A percentile compares a stretch with the other conserved stretches of the same genome.
phyloP scores from a whole-genome alignment of 2,329 filamentous ascomycete genomes.

The Fusarium nisikadoi region DNA sequence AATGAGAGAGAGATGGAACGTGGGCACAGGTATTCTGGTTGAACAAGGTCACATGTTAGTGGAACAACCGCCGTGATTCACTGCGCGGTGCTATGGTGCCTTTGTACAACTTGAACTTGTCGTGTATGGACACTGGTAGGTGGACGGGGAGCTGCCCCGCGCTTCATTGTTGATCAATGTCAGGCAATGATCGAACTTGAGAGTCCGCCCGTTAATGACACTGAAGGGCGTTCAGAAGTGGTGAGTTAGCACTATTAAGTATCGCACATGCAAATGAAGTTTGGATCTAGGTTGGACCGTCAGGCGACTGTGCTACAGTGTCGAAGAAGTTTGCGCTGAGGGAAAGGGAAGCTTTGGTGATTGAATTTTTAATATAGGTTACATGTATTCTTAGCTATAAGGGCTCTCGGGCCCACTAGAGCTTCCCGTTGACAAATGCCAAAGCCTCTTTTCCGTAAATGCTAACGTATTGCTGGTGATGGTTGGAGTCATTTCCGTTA shows the following conservation, averaged over 20 bases:
- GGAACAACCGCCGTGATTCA: not conserved
- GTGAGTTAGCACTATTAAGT: too few species aligned
- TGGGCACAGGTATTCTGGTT: not conserved
- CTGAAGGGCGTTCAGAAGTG: too few species aligned
- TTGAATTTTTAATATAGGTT: accelerated
- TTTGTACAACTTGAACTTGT: not conserved
- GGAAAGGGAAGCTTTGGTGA: accelerated
- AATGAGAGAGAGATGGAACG: too few species aligned
- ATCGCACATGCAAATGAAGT: too few species aligned
- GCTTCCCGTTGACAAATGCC: slow-evolving; percentile 64
- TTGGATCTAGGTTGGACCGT: too few species aligned
- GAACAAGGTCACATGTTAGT: too few species aligned
- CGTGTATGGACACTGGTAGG: not conserved
- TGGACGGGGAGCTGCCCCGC: not conserved
- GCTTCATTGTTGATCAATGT: too few species aligned
- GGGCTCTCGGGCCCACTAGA: not conserved
- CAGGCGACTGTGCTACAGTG: not conserved
- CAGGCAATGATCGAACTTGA: too few species aligned
- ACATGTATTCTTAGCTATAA: not conserved
- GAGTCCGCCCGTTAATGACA: too few species aligned
- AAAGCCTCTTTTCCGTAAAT: slow-evolving; percentile 70
- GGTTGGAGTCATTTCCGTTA: slow-evolving; percentile 68
- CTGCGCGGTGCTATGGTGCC: not conserved
- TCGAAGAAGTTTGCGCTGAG: not conserved
- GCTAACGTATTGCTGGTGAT: slow-evolving; percentile 71